A percentile compares a stretch with the other conserved stretches of the same genome.
Evolutionary conservation across 1,139 yeast genomes (phyloP).

Genomic region (Yamadazyma jaroonii): DNA sequence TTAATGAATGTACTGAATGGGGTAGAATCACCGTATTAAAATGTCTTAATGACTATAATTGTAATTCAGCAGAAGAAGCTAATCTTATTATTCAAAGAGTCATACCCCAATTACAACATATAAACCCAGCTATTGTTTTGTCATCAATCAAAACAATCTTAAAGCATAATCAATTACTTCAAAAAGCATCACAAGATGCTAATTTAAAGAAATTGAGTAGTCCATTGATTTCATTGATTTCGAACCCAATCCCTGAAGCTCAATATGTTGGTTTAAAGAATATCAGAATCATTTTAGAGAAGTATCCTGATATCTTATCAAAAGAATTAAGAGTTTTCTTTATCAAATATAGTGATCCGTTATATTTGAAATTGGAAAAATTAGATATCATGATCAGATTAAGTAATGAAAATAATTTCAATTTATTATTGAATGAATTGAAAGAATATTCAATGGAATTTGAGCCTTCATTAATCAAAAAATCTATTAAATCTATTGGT

Average conservation of each 20-base stretch:
- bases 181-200: constrained; percentile 28
- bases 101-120: constrained; percentile 95
- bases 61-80: constrained; percentile 61
- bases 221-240: constrained; percentile 84
- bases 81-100: constrained; percentile 87
- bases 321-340: constrained; percentile 88
- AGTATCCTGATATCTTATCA: constrained; percentile 76
- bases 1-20: constrained; percentile 99
- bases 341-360: constrained; percentile 91
- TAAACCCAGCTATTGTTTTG: constrained; percentile 91
- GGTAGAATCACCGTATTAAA: constrained; percentile 89
- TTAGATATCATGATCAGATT: constrained; percentile 85
- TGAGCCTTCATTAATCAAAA: constrained; percentile 82
- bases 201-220: constrained; percentile 78
- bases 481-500: constrained; percentile 81
- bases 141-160: constrained; percentile 82
- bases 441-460: constrained; percentile 94
- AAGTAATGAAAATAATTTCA: constrained; percentile 68
- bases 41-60: constrained; percentile 71
- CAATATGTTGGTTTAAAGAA: constrained; percentile 94
- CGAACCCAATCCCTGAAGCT: constrained; percentile 86
- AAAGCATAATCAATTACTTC: constrained; percentile 59
- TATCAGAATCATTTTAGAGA: constrained; percentile 84
- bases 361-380: constrained; percentile 89
- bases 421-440: constrained; percentile 74